phyloP scores from a whole-genome alignment of 1,284 basidiomycete genomes.

The Papiliotrema laurentii region DNA sequence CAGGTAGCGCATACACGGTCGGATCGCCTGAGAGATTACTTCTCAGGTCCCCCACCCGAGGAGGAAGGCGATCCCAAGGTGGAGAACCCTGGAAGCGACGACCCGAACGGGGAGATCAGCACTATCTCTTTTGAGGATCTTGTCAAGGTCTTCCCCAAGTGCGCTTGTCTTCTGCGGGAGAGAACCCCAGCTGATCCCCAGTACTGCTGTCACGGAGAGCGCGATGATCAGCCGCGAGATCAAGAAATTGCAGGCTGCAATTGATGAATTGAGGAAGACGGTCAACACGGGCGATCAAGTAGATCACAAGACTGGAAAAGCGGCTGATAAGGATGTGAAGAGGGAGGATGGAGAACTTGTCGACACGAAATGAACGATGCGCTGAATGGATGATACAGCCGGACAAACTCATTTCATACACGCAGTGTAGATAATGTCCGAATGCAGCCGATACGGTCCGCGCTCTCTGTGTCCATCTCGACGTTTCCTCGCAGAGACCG shows the following conservation, averaged over 20 bases:
- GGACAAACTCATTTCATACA: too few relatives aligned
- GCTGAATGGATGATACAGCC: too few relatives aligned
- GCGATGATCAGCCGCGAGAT: constrained; percentile 65
- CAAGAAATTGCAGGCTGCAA: constrained; percentile 55
- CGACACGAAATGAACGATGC: neutral
- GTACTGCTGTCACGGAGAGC: constrained; percentile 57
- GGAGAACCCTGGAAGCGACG: constrained; percentile 54
- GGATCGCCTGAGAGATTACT: constrained; percentile 57
- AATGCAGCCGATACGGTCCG: too few relatives aligned
- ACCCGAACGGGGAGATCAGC: constrained; percentile 56
- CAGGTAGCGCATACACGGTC: constrained; percentile 52
- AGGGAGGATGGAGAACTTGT: neutral
- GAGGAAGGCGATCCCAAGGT: constrained; percentile 66
- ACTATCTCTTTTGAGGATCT: constrained; percentile 70
- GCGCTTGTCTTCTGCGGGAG: constrained; percentile 39
- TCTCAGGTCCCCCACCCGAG: constrained; percentile 58
- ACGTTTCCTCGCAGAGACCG: too few relatives aligned
- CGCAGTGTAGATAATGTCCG: too few relatives aligned
- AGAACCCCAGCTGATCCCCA: constrained; percentile 6
- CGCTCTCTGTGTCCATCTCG: too few relatives aligned
- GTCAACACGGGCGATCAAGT: constrained; percentile 40
- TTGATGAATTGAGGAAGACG: constrained; percentile 57
- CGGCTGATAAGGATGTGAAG: constrained; percentile 7
- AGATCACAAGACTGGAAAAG: constrained; percentile 4
- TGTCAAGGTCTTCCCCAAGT: constrained; percentile 75